phyloP scores from a whole-genome alignment of 768 basidiomycete species.

The Mycena haematopus region DNA sequence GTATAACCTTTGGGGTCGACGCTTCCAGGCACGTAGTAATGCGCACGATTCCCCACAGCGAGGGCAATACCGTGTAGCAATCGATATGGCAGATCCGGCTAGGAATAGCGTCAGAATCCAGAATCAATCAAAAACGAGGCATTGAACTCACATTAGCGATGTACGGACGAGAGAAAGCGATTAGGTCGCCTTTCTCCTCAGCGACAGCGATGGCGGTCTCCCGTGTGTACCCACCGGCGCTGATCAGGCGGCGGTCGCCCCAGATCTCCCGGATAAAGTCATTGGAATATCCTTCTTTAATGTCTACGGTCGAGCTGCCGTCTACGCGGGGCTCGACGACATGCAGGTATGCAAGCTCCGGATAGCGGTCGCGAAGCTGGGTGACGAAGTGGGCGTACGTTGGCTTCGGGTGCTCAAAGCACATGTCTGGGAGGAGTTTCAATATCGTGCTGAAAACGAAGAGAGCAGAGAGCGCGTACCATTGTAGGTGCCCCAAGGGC shows the following conservation, averaged over 20 bases:
- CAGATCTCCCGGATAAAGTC: constrained; percentile 1
- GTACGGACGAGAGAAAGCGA: constrained; percentile 45
- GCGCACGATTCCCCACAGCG: constrained; percentile 32
- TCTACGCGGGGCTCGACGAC: constrained; percentile 17
- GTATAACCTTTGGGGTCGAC: constrained; percentile 37
- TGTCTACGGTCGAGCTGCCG: constrained; percentile 17
- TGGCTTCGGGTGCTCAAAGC: constrained; percentile 48
- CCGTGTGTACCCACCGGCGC: constrained; percentile 39
- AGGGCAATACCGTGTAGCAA: constrained; percentile 32
- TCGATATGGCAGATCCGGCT: constrained; percentile 39
- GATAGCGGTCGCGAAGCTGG: constrained; percentile 26
- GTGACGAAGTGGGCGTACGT: constrained; percentile 53
- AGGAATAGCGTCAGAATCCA: neutral
- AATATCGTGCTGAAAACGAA: neutral
- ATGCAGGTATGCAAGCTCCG: neutral
- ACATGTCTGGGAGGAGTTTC: constrained; percentile 38
- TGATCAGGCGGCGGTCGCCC: constrained; percentile 1
- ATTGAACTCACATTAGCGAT: constrained; percentile 43
- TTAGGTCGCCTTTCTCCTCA: constrained; percentile 36
- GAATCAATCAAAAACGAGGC: neutral
- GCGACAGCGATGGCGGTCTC: constrained; percentile 38
- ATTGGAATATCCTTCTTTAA: constrained; percentile 16
- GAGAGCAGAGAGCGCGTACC: neutral
- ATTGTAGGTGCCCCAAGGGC: constrained; percentile 42
- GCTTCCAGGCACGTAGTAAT: constrained; percentile 35